Conservation (phyloP, 2,329 filamentous ascomycete genomes). For the Claviceps maximensis region DNA sequence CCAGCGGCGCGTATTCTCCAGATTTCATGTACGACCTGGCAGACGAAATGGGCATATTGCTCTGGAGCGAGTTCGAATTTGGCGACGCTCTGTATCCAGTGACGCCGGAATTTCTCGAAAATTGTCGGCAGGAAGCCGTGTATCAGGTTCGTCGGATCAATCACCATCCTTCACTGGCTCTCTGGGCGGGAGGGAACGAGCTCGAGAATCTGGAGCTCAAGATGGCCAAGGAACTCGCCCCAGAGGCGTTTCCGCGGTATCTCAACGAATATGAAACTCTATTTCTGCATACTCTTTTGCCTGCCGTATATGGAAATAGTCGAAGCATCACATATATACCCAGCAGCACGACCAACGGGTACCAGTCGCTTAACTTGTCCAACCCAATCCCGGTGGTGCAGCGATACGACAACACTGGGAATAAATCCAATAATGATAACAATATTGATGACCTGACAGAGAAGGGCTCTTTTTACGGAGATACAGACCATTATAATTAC, state of each 20-base stretch:
- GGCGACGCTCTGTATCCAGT: conserved; percentile 47
- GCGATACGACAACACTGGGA: conserved; percentile 44
- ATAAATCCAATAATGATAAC: too few relatives aligned
- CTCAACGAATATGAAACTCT: conserved; percentile 41
- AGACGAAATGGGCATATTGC: conserved; percentile 44
- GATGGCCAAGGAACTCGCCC: conserved; percentile 23
- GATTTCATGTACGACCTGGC: conserved; percentile 51
- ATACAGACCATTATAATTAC: conserved; percentile 51
- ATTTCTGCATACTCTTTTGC: conserved; percentile 41
- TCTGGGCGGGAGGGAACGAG: conserved; percentile 46
- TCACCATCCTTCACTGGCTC: conserved; percentile 42
- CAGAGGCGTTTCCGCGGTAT: conserved; percentile 21
- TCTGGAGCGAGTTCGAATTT: conserved; percentile 53
- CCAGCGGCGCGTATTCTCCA: conserved; percentile 44
- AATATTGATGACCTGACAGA: conserved; percentile 23
- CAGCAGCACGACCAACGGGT: conserved; percentile 47
- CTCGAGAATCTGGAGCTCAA: conserved; percentile 41
- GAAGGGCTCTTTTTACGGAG: conserved; percentile 43
- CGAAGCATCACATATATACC: conserved; percentile 48
- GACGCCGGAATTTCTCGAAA: conserved; percentile 38
- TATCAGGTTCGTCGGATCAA: conserved; percentile 50
- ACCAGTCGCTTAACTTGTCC: conserved; percentile 38
- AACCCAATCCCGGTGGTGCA: conserved; percentile 38
- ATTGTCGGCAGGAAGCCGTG: conserved; percentile 39
- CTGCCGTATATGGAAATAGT: conserved; percentile 43